Conservation (phyloP, 345 rosid species). For the Luvunga scandens region DNA sequence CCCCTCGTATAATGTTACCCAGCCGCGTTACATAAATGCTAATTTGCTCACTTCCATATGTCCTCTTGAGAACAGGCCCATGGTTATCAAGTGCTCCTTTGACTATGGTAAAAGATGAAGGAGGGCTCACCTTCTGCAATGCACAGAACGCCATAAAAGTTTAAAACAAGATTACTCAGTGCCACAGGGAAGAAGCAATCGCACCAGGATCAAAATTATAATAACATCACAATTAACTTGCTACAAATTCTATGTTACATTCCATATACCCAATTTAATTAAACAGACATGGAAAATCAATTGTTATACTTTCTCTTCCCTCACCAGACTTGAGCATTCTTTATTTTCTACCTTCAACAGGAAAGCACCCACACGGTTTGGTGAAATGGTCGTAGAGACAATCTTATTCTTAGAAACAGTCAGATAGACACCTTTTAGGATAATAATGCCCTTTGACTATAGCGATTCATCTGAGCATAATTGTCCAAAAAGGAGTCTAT, state of each 20-base stretch:
- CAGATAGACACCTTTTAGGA: too few relatives aligned
- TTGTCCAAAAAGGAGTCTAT: too few relatives aligned
- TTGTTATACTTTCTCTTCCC: too few relatives aligned
- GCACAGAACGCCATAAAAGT: background rate
- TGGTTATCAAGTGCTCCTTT: conserved; percentile 68
- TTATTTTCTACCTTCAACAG: too few relatives aligned
- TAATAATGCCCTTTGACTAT: too few relatives aligned
- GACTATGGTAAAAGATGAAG: conserved; percentile 57
- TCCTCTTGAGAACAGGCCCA: conserved; percentile 72
- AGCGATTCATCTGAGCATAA: too few relatives aligned
- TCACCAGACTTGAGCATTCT: too few relatives aligned
- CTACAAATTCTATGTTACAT: background rate
- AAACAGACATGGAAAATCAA: too few relatives aligned
- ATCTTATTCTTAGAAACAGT: too few relatives aligned
- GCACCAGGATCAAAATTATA: background rate
- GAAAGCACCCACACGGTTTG: too few relatives aligned
- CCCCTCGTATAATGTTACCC: conserved; percentile 43
- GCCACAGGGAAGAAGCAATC: background rate
- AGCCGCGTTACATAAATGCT: conserved; percentile 63
- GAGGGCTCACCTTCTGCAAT: conserved; percentile 81
- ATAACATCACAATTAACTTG: background rate
- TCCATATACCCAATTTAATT: too few relatives aligned
- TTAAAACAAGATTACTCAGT: background rate
- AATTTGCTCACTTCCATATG: conserved; percentile 66
- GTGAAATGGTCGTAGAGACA: too few relatives aligned